A percentile compares a stretch with the other conserved stretches of the same genome.
Evolutionary conservation across 2,329 filamentous ascomycete genomes (phyloP).

Genomic region (Escovopsis sp.): DNA sequence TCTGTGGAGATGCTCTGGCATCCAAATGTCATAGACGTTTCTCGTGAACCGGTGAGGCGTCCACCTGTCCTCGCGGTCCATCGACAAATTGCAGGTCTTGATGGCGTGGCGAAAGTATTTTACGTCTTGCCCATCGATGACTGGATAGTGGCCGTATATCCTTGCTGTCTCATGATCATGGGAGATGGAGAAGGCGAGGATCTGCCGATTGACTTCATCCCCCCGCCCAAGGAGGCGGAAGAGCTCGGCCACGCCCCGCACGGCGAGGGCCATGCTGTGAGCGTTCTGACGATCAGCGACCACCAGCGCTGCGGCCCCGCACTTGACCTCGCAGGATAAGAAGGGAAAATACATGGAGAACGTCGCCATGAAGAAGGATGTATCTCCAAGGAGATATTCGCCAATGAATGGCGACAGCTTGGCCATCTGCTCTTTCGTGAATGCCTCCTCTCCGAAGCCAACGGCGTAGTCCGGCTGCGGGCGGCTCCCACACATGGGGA

Average conservation of each 20-base stretch:
- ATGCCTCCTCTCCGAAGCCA: constrained; percentile 25
- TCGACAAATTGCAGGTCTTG: constrained; percentile 17
- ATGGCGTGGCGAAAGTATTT: constrained; percentile 26
- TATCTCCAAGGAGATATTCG: constrained; percentile 16
- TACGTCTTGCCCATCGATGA: constrained; percentile 18
- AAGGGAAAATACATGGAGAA: constrained; percentile 35
- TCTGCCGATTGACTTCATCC: constrained; percentile 23
- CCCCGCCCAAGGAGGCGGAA: constrained; percentile 22
- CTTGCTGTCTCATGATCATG: constrained; percentile 13
- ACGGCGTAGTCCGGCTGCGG: constrained; percentile 31
- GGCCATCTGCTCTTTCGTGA: constrained; percentile 25
- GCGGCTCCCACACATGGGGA: constrained; percentile 19
- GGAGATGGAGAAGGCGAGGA: constrained; percentile 29
- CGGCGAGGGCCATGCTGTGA: constrained; percentile 26
- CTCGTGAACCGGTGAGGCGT: constrained; percentile 2
- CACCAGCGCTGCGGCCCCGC: constrained; percentile 21
- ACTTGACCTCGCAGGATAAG: constrained; percentile 33
- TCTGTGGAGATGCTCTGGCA: neutral
- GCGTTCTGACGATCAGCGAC: constrained; percentile 25
- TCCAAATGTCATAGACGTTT: constrained; percentile 4
- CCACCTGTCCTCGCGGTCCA: constrained; percentile 1
- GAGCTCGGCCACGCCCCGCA: constrained; percentile 23
- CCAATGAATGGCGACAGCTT: constrained; percentile 25
- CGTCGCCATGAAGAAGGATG: constrained; percentile 29
- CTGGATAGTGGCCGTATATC: constrained; percentile 27